Evolutionary conservation across 2,329 filamentous ascomycete genomes (phyloP).

Genomic region (Fusarium sp.): DNA sequence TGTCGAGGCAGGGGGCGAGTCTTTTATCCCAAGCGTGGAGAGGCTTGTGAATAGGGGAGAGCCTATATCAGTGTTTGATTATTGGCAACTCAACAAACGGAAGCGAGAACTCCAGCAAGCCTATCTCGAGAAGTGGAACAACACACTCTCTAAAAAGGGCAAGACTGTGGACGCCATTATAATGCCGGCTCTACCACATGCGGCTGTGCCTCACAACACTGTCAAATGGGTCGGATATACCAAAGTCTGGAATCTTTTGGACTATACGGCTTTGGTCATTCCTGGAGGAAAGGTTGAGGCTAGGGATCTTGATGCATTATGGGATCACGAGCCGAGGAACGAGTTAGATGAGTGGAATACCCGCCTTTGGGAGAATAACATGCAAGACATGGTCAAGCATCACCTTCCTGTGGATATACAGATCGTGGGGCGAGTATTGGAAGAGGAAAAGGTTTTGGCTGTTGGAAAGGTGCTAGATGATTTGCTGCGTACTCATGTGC

Average conservation of each 20-base stretch:
- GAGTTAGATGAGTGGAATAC: conserved; percentile 16
- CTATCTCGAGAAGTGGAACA: conserved; percentile 68
- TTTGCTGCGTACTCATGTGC: background rate
- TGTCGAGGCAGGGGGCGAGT: conserved; percentile 63
- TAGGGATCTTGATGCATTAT: background rate
- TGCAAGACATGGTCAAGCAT: background rate
- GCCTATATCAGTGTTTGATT: conserved; percentile 68
- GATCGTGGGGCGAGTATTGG: conserved; percentile 10
- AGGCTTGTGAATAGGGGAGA: conserved; percentile 60
- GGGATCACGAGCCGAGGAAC: conserved; percentile 4
- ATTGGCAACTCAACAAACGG: conserved; percentile 71
- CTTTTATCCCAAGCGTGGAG: conserved; percentile 66
- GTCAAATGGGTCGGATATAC: conserved; percentile 58
- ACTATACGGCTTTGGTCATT: conserved; percentile 41
- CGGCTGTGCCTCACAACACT: conserved; percentile 55
- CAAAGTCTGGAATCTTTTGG: conserved; percentile 43
- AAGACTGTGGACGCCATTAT: conserved; percentile 63
- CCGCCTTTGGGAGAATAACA: conserved; percentile 9
- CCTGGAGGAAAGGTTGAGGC: conserved; percentile 26
- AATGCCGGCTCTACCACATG: conserved; percentile 67
- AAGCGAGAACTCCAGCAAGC: conserved; percentile 53
- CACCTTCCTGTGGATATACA: conserved; percentile 20
- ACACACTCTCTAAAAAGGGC: conserved; percentile 52
- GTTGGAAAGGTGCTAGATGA: conserved; percentile 15
- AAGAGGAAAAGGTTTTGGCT: conserved; percentile 27